Percentiles rank a stretch among this genome's conserved stretches.
phyloP scores from a whole-genome alignment of 257 asterid species.

The Buddleja alternifolia region DNA sequence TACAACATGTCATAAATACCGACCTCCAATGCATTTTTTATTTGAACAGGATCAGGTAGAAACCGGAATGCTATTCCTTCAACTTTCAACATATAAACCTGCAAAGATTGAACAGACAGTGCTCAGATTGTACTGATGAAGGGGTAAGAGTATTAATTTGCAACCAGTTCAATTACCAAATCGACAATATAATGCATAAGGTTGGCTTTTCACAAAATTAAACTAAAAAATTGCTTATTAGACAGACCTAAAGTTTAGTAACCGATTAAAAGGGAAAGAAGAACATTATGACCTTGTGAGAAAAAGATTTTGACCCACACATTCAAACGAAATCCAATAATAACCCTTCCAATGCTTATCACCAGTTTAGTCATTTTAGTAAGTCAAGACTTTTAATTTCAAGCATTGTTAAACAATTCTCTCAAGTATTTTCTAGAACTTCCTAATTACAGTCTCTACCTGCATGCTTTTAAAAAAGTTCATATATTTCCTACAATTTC shows the following conservation, averaged over 20 bases:
- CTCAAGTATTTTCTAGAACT: too few species aligned
- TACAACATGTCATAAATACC: slow-evolving; percentile 22
- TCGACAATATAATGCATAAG: background rate
- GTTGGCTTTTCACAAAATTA: background rate
- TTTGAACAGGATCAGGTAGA: slow-evolving; percentile 92
- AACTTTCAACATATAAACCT: slow-evolving; percentile 96
- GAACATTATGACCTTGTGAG: background rate
- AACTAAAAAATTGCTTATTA: background rate
- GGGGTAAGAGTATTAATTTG: background rate
- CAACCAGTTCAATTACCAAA: background rate
- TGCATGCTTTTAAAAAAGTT: background rate
- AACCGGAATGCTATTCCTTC: slow-evolving; percentile 97
- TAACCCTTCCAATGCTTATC: background rate
- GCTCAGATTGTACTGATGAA: background rate
- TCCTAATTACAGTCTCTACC: background rate
- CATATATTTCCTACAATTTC: background rate
- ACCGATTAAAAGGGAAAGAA: background rate
- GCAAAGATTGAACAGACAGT: slow-evolving; percentile 30
- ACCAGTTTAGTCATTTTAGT: background rate
- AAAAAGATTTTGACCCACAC: background rate
- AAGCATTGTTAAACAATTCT: background rate
- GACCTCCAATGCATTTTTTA: slow-evolving; percentile 92
- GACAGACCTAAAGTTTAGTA: background rate
- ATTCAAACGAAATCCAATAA: background rate
- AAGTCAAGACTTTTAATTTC: slow-evolving; percentile 1